phyloP scores from a whole-genome alignment of 2,329 filamentous ascomycete genomes.

The Phaeosphaeria sp. region DNA sequence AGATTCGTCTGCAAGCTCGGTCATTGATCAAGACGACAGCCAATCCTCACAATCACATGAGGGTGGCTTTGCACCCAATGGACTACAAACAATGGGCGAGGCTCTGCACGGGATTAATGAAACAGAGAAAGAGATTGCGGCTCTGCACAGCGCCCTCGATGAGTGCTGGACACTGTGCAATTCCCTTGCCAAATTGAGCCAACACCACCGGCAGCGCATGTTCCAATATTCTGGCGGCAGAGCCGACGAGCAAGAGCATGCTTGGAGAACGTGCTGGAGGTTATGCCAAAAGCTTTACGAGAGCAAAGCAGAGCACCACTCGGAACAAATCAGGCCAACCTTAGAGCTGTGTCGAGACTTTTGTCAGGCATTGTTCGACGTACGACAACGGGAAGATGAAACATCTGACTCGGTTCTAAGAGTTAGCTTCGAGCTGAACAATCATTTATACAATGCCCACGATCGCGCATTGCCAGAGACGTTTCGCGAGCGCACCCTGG shows the following conservation, averaged over 20 bases:
- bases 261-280: conserved; percentile 94
- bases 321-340: conserved; percentile 73
- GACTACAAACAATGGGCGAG: conserved; percentile 53
- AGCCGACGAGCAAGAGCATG: conserved; percentile 80
- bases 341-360: conserved; percentile 90
- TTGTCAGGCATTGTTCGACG: conserved; percentile 88
- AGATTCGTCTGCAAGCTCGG: conserved; percentile 37
- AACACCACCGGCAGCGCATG: conserved; percentile 78
- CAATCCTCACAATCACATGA: conserved; percentile 41
- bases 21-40: conserved; percentile 43
- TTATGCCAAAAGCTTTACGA: conserved; percentile 89
- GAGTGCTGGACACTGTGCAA: conserved; percentile 97
- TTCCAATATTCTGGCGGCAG: conserved; percentile 74
- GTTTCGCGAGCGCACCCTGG: conserved; percentile 86
- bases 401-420: conserved; percentile 83
- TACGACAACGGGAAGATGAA: conserved; percentile 78
- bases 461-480: conserved; percentile 82
- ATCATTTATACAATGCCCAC: conserved; percentile 92
- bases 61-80: conserved; percentile 26
- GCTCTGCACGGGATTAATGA: conserved; percentile 64
- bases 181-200: conserved; percentile 83
- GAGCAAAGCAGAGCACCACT: conserved; percentile 73
- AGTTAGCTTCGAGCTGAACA: conserved; percentile 94
- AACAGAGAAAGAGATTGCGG: conserved; percentile 67
- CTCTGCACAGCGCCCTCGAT: conserved; percentile 76